Percentiles rank a stretch among this genome's conserved stretches.
Evolutionary conservation across 2,329 filamentous ascomycete genomes (phyloP).

Genomic region (Cylindrodendrum hubeiense): DNA sequence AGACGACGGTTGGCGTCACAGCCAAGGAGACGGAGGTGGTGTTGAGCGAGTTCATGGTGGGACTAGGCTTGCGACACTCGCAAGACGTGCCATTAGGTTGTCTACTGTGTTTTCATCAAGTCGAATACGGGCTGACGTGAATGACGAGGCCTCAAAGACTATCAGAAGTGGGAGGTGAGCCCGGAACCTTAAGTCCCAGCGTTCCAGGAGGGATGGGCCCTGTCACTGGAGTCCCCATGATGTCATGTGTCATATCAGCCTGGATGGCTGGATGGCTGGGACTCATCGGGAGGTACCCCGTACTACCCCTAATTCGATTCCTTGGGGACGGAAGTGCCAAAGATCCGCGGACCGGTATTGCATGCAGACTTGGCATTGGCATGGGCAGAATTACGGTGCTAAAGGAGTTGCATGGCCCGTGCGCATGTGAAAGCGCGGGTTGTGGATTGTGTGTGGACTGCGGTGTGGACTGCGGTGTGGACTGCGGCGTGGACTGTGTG

Average conservation of each 20-base stretch:
- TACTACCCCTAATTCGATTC: neutral
- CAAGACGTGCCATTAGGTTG: conserved; percentile 28
- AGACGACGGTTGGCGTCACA: conserved; percentile 88
- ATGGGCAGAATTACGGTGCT: neutral
- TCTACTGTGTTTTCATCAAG: conserved; percentile 13
- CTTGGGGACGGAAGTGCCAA: neutral
- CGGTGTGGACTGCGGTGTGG: too few species aligned
- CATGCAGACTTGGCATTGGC: neutral
- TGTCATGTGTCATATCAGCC: conserved; percentile 36
- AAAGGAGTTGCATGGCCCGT: conserved; percentile 8
- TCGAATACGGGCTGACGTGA: neutral
- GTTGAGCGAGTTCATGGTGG: conserved; percentile 70
- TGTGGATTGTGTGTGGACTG: conserved; percentile 9
- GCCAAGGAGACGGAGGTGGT: conserved; percentile 86
- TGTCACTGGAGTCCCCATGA: conserved; percentile 37
- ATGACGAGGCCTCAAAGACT: neutral
- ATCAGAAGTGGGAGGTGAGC: conserved; percentile 3
- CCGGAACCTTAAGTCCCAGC: conserved; percentile 12
- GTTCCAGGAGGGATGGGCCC: conserved; percentile 4
- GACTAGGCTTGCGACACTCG: conserved; percentile 6
- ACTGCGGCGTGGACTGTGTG: conserved; percentile 1
- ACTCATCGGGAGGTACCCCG: neutral
- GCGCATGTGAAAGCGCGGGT: neutral
- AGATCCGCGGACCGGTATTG: neutral
- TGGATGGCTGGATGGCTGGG: neutral